Evolutionary conservation across 306 rosid genomes (phyloP).

Genomic region (Lathyrus aphaca): DNA sequence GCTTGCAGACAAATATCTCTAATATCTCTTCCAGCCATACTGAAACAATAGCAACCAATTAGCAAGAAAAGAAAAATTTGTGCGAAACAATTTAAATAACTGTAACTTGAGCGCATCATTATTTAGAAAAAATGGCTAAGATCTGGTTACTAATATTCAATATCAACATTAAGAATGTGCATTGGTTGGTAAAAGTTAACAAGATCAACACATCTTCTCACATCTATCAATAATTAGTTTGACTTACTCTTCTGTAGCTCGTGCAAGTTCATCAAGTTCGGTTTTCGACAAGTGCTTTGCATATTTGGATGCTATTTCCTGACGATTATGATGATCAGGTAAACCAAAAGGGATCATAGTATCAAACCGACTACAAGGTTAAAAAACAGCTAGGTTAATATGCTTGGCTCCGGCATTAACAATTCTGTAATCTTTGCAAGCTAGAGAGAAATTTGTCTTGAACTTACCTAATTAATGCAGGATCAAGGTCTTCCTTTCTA

Average conservation of each 20-base stretch:
- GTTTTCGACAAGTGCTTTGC: constrained; percentile 66
- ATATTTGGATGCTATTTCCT: constrained; percentile 78
- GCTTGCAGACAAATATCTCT: constrained; percentile 90
- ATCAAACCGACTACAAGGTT: constrained; percentile 72
- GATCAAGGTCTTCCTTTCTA: constrained; percentile 94
- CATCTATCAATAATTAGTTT: neutral
- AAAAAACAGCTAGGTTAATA: constrained; percentile 28
- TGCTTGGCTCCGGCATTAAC: neutral
- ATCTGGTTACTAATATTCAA: constrained; percentile 23
- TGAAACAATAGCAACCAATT: constrained; percentile 40
- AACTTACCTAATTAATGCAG: constrained; percentile 76
- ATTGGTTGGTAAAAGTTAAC: constrained; percentile 27
- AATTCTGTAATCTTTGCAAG: constrained; percentile 7
- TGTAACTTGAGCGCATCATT: neutral
- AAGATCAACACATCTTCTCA: neutral
- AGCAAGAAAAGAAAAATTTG: constrained; percentile 8
- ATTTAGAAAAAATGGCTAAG: neutral
- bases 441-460: constrained; percentile 19
- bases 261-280: constrained; percentile 48
- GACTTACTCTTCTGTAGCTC: constrained; percentile 47
- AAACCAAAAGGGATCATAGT: constrained; percentile 70
- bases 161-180: constrained; percentile 33
- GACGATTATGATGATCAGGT: constrained; percentile 79
- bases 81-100: constrained; percentile 9
- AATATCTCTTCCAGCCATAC: constrained; percentile 97